phyloP scores from a whole-genome alignment of 331 rosid species.

The Arachis monticola region DNA sequence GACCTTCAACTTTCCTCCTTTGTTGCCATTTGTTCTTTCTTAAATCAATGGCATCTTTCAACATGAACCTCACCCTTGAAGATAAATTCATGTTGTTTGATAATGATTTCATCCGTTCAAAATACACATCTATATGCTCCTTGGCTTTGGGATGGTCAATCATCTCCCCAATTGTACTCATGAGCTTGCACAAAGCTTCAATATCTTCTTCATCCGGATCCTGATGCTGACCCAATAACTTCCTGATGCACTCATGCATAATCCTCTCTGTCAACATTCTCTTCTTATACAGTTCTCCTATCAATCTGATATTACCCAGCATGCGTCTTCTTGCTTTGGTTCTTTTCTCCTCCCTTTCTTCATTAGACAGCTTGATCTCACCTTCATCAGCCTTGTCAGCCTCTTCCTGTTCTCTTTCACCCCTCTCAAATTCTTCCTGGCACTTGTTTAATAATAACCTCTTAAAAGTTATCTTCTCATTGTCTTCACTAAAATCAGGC shows the following conservation, averaged over 20 bases:
- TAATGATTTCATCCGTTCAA: slow-evolving; percentile 58
- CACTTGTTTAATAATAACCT: slow-evolving; percentile 88
- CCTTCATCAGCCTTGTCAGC: slow-evolving; percentile 92
- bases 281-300: slow-evolving; percentile 91
- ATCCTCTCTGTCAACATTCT: slow-evolving; percentile 94
- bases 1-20: slow-evolving; percentile 95
- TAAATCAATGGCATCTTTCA: slow-evolving; percentile 85
- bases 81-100: slow-evolving; percentile 82
- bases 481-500: slow-evolving; percentile 76
- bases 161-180: slow-evolving; percentile 95
- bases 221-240: slow-evolving; percentile 73
- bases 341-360: slow-evolving; percentile 83
- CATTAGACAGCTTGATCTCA: slow-evolving; percentile 66
- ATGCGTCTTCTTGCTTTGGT: slow-evolving; percentile 85
- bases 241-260: slow-evolving; percentile 85
- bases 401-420: slow-evolving; percentile 91
- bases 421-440: slow-evolving; percentile 97
- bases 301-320: slow-evolving; percentile 93
- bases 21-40: slow-evolving; percentile 94
- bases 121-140: slow-evolving; percentile 77
- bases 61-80: slow-evolving; percentile 92
- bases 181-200: slow-evolving; percentile 87
- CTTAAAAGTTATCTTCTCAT: slow-evolving; percentile 86
- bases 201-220: slow-evolving; percentile 90
- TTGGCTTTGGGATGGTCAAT: slow-evolving; percentile 89